These are phyloP conservation scores for Coriolopsis trogii DNA, from an alignment of 1,284 basidiomycete species.

Conservation along the genomic window DNA sequence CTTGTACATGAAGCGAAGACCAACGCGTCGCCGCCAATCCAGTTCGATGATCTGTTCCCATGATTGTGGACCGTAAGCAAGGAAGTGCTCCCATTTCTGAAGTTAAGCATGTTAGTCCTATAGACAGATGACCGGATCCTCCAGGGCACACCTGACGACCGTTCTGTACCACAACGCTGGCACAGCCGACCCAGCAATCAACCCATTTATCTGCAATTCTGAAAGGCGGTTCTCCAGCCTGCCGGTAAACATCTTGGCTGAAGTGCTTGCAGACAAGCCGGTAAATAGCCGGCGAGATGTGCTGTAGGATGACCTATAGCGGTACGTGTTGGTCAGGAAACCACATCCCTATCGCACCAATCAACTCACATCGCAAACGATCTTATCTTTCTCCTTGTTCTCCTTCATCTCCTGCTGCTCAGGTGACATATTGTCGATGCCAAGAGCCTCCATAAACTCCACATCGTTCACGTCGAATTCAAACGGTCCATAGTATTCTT, in stretches of 20 bases:
- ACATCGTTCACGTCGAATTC: slow-evolving; percentile 65
- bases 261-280: slow-evolving; percentile 59
- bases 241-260: slow-evolving; percentile 35
- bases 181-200: slow-evolving; percentile 81
- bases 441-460: slow-evolving; percentile 54
- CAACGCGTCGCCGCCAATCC: slow-evolving; percentile 61
- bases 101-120: slow-evolving; percentile 6
- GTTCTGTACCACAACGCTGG: slow-evolving; percentile 66
- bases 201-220: slow-evolving; percentile 57
- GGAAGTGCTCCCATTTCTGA: slow-evolving; percentile 69
- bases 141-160: slow-evolving; percentile 34
- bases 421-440: slow-evolving; percentile 36
- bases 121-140: not conserved
- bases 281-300: slow-evolving; percentile 64
- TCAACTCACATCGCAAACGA: slow-evolving; percentile 44
- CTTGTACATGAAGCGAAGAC: slow-evolving; percentile 70
- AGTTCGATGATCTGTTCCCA: slow-evolving; percentile 62
- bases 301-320: slow-evolving; percentile 56
- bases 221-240: slow-evolving; percentile 33
- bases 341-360: not conserved
- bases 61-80: slow-evolving; percentile 59
- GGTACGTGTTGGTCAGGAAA: not conserved
- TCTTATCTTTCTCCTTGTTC: slow-evolving; percentile 43
- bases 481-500: slow-evolving; percentile 70
- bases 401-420: slow-evolving; percentile 32